Conservation (phyloP, 2,329 filamentous ascomycete species). For the Xylaria polymorpha region DNA sequence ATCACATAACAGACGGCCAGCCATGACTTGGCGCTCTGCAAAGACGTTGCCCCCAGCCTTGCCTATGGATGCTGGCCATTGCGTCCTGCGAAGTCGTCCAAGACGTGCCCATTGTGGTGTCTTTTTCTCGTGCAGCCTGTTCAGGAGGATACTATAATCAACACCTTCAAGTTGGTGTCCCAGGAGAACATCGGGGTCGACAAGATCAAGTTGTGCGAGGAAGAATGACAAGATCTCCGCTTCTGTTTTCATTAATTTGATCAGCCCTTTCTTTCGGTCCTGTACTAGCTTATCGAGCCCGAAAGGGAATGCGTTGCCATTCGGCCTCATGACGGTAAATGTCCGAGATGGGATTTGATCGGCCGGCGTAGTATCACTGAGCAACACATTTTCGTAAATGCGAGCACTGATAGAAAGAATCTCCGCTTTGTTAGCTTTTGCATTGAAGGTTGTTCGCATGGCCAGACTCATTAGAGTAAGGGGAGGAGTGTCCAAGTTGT, state of each 20-base stretch:
- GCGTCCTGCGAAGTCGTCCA: slow-evolving; percentile 81
- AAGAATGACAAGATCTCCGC: slow-evolving; percentile 88
- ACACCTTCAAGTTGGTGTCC: slow-evolving; percentile 98
- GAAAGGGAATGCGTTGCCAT: slow-evolving; percentile 79
- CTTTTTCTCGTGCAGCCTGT: slow-evolving; percentile 87
- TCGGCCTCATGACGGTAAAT: slow-evolving; percentile 90
- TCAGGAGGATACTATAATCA: slow-evolving; percentile 91
- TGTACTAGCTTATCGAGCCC: slow-evolving; percentile 84
- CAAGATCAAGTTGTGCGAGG: slow-evolving; percentile 85
- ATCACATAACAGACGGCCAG: slow-evolving; percentile 91
- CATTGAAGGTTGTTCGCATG: slow-evolving; percentile 87
- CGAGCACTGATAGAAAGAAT: slow-evolving; percentile 91
- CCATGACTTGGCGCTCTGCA: slow-evolving; percentile 87
- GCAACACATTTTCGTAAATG: slow-evolving; percentile 88
- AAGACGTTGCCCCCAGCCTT: slow-evolving; percentile 92
- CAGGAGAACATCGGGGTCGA: slow-evolving; percentile 92
- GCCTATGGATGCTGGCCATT: slow-evolving; percentile 89
- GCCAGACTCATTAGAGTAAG: slow-evolving; percentile 96
- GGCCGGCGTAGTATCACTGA: slow-evolving; percentile 87
- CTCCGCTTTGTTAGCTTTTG: slow-evolving; percentile 95
- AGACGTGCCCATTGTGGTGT: slow-evolving; percentile 95
- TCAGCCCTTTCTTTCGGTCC: slow-evolving; percentile 77
- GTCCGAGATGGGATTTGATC: slow-evolving; percentile 90
- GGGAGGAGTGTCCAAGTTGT: slow-evolving; percentile 84
- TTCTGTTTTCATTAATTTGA: slow-evolving; percentile 86